A percentile compares a stretch with the other conserved stretches of the same genome.
Conservation (phyloP, 2,329 filamentous ascomycete genomes). For the Ascochyta clinopodiicola region DNA sequence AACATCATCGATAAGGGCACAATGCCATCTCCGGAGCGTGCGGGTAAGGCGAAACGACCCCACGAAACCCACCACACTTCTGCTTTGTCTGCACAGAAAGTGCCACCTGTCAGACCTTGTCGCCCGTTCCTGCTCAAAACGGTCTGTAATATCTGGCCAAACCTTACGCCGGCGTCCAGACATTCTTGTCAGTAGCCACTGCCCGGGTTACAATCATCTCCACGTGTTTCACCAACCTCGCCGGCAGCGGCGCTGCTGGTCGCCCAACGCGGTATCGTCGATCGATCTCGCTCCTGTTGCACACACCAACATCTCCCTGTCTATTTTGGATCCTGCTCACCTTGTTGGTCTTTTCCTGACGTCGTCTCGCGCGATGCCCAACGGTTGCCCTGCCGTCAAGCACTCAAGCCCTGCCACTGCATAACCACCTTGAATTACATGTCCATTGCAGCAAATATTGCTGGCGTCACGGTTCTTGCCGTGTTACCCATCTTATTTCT, state of each 20-base stretch:
- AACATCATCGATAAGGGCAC: neutral
- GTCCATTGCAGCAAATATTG: conserved; percentile 20
- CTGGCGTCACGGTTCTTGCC: conserved; percentile 24
- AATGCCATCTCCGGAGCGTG: conserved; percentile 5
- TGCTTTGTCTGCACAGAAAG: neutral
- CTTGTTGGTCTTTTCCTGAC: conserved; percentile 1
- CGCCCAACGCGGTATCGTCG: conserved; percentile 1
- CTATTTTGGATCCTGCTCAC: conserved; percentile 9
- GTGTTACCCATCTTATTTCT: conserved; percentile 27
- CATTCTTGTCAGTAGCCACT: neutral
- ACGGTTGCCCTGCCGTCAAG: conserved; percentile 11
- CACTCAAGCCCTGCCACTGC: conserved; percentile 8
- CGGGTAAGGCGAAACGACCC: conserved; percentile 9
- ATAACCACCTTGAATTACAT: conserved; percentile 13
- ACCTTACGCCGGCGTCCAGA: neutral
- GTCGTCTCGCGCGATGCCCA: conserved; percentile 12
- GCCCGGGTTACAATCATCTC: conserved; percentile 11
- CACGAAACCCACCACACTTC: neutral
- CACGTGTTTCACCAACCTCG: conserved; percentile 24
- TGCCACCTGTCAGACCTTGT: conserved; percentile 11
- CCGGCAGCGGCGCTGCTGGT: conserved; percentile 9
- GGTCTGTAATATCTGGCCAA: neutral
- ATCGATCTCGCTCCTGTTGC: conserved; percentile 6
- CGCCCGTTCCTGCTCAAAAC: conserved; percentile 1
- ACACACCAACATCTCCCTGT: conserved; percentile 1